A percentile compares a stretch with the other conserved stretches of the same genome.
Conservation (phyloP, 1,284 basidiomycete species). For the Cryptococcus sp. region DNA sequence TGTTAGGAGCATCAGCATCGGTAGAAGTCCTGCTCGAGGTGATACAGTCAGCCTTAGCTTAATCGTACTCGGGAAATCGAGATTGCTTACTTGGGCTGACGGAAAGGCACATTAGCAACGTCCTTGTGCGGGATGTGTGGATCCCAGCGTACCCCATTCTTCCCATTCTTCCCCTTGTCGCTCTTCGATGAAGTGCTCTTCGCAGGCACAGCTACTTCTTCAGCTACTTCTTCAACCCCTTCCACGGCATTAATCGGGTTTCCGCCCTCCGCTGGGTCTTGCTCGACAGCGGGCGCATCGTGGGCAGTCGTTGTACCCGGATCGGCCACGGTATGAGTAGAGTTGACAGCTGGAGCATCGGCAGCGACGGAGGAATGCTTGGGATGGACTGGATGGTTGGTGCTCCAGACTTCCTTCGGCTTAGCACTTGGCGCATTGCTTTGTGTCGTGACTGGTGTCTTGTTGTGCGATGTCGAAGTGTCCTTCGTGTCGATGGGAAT, state of each 20-base stretch:
- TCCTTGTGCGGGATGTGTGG: conserved; percentile 25
- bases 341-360: conserved; percentile 5
- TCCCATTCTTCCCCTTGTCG: conserved; percentile 16
- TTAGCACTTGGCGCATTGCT: no score
- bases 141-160: conserved; percentile 33
- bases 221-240: no score
- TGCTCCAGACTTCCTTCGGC: conserved; percentile 29
- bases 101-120: conserved; percentile 11
- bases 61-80: neutral
- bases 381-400: conserved; percentile 34
- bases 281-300: conserved; percentile 16
- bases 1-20: neutral
- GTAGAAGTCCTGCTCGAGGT: neutral
- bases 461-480: neutral
- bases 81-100: conserved; percentile 23
- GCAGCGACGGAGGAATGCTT: conserved; percentile 11
- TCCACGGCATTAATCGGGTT: neutral
- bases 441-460: conserved; percentile 1
- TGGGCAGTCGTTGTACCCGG: conserved; percentile 7
- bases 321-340: conserved; percentile 2
- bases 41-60: no score
- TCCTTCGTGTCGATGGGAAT: neutral
- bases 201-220: no score
- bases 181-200: no score
- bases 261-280: conserved; percentile 1